Base-by-base conservation (phyloP, 2,329 filamentous ascomycete species). In the Fusarium pseudonygamai region DNA sequence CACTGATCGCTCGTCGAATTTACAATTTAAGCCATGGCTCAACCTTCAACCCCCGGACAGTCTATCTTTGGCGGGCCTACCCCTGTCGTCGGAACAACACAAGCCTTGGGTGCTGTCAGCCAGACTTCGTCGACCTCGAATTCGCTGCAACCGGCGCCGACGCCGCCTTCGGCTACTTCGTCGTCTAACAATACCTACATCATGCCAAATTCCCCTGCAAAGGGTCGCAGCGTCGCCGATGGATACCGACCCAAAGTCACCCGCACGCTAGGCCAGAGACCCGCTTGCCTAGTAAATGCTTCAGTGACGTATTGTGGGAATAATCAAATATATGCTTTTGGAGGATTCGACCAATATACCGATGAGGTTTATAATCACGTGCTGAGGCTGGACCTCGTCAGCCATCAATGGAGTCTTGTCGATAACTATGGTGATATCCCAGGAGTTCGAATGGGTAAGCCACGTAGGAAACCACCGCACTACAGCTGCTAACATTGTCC, bases 361-460 rank as follows among this genome's bases (percentile, higher is more conserved):
- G 96, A 99, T 81, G 96, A 99, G 85, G 93, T 99, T 24, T 99
- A 99, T 84, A 99, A 99, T 80, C 96, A 99, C 84, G 96, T 99
- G 46, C 87, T 99, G 72, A 92, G 91, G 77, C 85, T 99, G 58
- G 95, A 99, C 81, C 88, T 99, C 72, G 88, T 92, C 69, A 95
- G 92, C 71, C 91, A 96, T 76, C 94, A 96, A 81, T 99, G 96
- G 96, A 96, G 91, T 75, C 86, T 99, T 57, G 96, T 99, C 26
- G 96, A 98, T 84, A 99, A 99, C 83, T 99, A 97, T 85, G 96
- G 96, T 39, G 96, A 98, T 83, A 98, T 98, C 74, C 96, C 96
- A 9, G 96, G 96, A 20, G 96, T 98, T 56, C 91, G 96, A 75
- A 98, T 98, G 96, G 96, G 95, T 94, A 87, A 76, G 87, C 75